phyloP scores from a whole-genome alignment of 371 early-diverging fungal species.

The Mucor sp. region DNA sequence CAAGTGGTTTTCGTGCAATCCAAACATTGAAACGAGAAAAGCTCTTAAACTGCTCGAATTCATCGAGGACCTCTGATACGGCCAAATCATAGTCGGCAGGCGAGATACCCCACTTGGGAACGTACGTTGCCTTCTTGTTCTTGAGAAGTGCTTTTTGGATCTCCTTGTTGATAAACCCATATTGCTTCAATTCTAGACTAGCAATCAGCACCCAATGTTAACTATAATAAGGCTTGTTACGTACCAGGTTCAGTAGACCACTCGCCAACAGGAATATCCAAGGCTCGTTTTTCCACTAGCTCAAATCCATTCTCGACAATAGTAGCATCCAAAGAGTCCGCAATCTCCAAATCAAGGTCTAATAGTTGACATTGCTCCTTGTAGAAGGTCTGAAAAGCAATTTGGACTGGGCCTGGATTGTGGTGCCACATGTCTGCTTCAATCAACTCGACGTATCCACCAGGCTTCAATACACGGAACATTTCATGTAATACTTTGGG shows the following conservation, averaged over 20 bases:
- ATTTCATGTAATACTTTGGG: conserved; percentile 33
- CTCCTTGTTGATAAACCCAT: conserved; percentile 55
- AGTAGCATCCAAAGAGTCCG: conserved; percentile 14
- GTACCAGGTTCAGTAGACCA: conserved; percentile 50
- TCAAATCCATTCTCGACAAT: conserved; percentile 31
- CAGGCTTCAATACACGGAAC: conserved; percentile 47
- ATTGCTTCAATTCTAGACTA: conserved; percentile 43
- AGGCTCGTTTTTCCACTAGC: conserved; percentile 21
- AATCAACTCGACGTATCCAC: conserved; percentile 43
- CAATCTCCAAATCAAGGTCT: conserved; percentile 27
- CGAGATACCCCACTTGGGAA: conserved; percentile 44
- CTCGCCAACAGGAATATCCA: conserved; percentile 53
- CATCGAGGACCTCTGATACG: conserved; percentile 41
- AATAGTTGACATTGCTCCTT: conserved; percentile 32
- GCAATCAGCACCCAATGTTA: neutral
- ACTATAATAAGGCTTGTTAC: too few species aligned
- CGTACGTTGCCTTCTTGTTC: conserved; percentile 35
- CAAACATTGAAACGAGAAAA: conserved; percentile 46
- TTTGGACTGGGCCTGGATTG: conserved; percentile 49
- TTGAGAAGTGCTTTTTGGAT: conserved; percentile 40
- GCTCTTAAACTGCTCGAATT: conserved; percentile 46
- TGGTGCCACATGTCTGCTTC: conserved; percentile 44
- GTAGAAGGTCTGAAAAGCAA: conserved; percentile 44
- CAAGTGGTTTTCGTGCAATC: conserved; percentile 39
- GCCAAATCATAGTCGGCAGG: conserved; percentile 48